Evolutionary conservation across 116 monocot species (phyloP), one percentile per base, ranked within the genome.

Genomic region (Cymodocea nodosa): DNA sequence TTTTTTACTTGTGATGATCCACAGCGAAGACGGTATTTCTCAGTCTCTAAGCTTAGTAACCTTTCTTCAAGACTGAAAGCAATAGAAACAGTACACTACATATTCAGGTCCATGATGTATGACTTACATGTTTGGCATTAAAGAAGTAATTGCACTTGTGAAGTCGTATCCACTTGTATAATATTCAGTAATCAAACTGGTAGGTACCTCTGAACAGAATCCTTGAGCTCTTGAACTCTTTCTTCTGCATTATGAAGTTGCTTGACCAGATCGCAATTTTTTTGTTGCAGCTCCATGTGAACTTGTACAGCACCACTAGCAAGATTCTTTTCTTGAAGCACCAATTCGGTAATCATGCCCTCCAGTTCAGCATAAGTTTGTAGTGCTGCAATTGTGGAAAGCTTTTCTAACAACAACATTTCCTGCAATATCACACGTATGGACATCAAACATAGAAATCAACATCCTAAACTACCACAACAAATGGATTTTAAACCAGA

Each of bases 1-100:
- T 83, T 83, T 65, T 88, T 83, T 53, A 83, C 85, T 81, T 93
- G 88, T 79, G 88, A 93, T 52, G 88, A 93, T 83, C 93, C 85
- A 85, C 93, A 88, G 49, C 85, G 88, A 63, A 88, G 83, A 75
- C 85, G 88, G 51, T 85, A 93, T 74, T 77, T 79, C 68, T 85
- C 85, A 4, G 78, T 73, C 50, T 85, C 85, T 35, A 79, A n/a
- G 56, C 78, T 85, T 5, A 67, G 52, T 25, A 74, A 56, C 36
- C 81, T 85, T 64, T 85, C 85, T 74, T 93, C 93, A 53, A 93
- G 76, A 72, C 93, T 93, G 66, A 51, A 15, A 16, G 6, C 36
- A 36, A 19, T 23, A 36, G 37, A 62, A 62, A 13, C 15, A 62
- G 14, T 36, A 36, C n/a, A n/a, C n/a, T n/a, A n/a, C 6, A 37